phyloP scores from a whole-genome alignment of 2,329 filamentous ascomycete species.

The Mycosphaerella arachidis region DNA sequence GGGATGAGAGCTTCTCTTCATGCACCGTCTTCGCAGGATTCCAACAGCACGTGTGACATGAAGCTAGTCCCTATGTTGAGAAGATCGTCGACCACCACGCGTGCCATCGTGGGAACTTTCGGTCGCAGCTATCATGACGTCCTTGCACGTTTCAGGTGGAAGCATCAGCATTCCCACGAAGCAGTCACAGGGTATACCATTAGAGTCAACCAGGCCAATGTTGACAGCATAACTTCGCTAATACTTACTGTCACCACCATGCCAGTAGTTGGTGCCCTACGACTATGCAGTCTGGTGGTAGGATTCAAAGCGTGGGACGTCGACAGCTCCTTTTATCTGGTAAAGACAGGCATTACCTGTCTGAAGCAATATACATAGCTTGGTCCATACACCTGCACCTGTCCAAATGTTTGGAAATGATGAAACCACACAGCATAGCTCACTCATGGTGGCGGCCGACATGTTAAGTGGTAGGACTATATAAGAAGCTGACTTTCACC shows the following conservation, averaged over 20 bases:
- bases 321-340: background rate
- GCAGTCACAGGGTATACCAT: background rate
- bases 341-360: background rate
- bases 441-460: background rate
- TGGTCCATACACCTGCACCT: background rate
- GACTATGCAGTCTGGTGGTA: background rate
- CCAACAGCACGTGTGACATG: background rate
- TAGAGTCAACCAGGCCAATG: background rate
- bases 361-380: background rate
- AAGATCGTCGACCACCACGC: background rate
- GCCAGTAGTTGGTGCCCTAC: background rate
- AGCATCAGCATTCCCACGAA: background rate
- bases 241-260: background rate
- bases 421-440: background rate
- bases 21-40: background rate
- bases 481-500: background rate
- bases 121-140: background rate
- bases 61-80: background rate
- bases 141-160: background rate
- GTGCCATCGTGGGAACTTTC: background rate
- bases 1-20: background rate
- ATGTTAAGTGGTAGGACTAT: background rate
- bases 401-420: background rate
- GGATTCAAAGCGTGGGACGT: background rate
- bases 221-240: background rate